These are phyloP conservation scores for Fomitopsis schrenkii DNA, from an alignment of 1,284 basidiomycete genomes.

Conservation along the genomic window DNA sequence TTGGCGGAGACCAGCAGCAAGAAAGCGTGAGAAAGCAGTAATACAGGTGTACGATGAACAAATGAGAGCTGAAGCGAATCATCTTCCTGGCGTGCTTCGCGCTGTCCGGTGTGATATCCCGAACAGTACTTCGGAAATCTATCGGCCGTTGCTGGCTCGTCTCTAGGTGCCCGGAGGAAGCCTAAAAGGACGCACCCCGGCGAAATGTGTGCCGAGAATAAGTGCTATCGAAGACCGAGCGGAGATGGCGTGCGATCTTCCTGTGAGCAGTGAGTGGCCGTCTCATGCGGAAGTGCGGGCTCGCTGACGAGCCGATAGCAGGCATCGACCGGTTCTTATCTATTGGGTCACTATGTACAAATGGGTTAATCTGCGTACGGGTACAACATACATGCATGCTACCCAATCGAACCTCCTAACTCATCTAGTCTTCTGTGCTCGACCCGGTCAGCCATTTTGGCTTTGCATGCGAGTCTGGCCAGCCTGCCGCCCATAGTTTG, in stretches of 20 bases:
- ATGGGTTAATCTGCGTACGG: not conserved
- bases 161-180: not conserved
- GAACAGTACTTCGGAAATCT: not conserved
- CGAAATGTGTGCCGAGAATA: not conserved
- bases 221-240: not conserved
- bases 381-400: not conserved
- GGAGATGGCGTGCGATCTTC: not conserved
- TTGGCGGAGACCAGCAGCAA: slow-evolving; percentile 30
- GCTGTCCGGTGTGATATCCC: slow-evolving; percentile 1
- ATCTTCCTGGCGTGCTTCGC: not conserved
- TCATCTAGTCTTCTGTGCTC: no score
- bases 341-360: not conserved
- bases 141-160: not conserved
- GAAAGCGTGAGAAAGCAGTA: slow-evolving; percentile 24
- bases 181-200: not conserved
- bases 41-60: slow-evolving; percentile 3
- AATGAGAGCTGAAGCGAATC: not conserved
- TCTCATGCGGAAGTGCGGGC: not conserved
- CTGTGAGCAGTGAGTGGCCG: not conserved
- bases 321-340: not conserved
- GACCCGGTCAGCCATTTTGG: no score
- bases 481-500: no score
- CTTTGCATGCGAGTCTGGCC: no score
- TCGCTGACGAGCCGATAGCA: not conserved
- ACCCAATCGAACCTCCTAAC: no score